Evolutionary conservation across 1,139 yeast genomes (phyloP), one percentile per base, ranked within the genome.

Genomic region (Scheffersomyces cryptocercus): DNA sequence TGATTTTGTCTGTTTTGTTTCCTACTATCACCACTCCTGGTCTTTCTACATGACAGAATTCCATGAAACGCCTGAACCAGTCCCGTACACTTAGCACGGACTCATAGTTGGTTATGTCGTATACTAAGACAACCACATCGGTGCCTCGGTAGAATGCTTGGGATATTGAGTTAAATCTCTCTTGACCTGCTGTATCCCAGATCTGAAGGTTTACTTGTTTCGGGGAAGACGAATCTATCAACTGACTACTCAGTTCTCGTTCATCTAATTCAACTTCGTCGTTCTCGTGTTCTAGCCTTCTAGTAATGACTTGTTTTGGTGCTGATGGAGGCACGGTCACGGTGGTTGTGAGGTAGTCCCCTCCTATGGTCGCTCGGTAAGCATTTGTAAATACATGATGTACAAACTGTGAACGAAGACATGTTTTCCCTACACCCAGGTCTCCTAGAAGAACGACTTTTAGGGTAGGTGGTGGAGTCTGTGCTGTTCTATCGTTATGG

Each of bases 101-200:
- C 53, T 77, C 81, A 46, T 80, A 77, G 54, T 73, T 75, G 43
- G 85, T 77, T 39, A 79, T 67, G 56, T 81, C 86, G 56, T 79
- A 81, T 24, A 80, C 80, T 31, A 81, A 56, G 3, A 81, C 70
- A 13, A 78, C 83, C 10, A 81, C 79, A 53, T 81, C 85, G 0
- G 85, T 73, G 6, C 86, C 86, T 32, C 86, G 60, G 56, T 80
- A 81, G 53, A 81, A 81, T 3, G 85, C 81, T 53, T 75, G 77
- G 5, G 81, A 74, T 31, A 81, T 75, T 35, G 84, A 77, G 53
- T 80, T 79, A 65, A 81, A 81, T 41, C 86, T 61, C 55, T 81
- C 86, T 57, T 81, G 86, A 3, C 86, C 86, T 0, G 86, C 86
- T 4, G 86, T 81, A 53, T 81, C 86, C 86, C 86, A 81, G 3